Evolutionary conservation across 2,329 filamentous ascomycete species (phyloP).

Genomic region (Grosmannia clavigera): DNA sequence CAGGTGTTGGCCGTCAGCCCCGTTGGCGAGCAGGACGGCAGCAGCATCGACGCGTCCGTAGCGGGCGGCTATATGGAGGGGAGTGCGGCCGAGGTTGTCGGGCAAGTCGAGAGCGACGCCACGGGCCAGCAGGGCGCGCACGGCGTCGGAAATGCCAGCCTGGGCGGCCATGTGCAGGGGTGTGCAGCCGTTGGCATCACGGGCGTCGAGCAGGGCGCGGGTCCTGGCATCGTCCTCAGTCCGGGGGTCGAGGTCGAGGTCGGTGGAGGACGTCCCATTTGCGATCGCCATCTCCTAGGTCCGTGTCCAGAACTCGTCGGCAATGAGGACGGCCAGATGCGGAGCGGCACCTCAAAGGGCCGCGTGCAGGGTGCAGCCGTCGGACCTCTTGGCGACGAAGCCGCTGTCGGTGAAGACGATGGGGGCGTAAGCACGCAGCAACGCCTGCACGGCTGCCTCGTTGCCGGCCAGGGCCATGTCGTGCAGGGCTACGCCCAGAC

Average conservation of each 20-base stretch:
- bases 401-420: slow-evolving; percentile 6
- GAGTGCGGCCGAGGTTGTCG: slow-evolving; percentile 8
- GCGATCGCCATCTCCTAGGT: not conserved
- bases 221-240: not conserved
- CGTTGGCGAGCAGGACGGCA: not conserved
- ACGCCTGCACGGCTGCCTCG: slow-evolving; percentile 7
- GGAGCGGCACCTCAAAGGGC: slow-evolving; percentile 9
- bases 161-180: slow-evolving; percentile 13
- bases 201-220: slow-evolving; percentile 4
- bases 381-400: not conserved
- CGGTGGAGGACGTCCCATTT: not conserved
- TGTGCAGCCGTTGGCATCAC: slow-evolving; percentile 9
- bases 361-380: slow-evolving; percentile 9
- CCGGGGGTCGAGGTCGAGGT: not conserved
- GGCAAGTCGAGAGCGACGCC: slow-evolving; percentile 8
- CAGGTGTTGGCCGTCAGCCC: slow-evolving; percentile 29
- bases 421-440: slow-evolving; percentile 13
- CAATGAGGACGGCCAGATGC: slow-evolving; percentile 5
- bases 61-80: slow-evolving; percentile 8
- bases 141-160: slow-evolving; percentile 2
- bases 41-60: slow-evolving; percentile 1
- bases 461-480: slow-evolving; percentile 7
- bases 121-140: slow-evolving; percentile 5
- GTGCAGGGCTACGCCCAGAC: slow-evolving; percentile 6
- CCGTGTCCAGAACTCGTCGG: slow-evolving; percentile 3